Conservation (phyloP, 345 rosid genomes). For the Cochlearia excelsa region DNA sequence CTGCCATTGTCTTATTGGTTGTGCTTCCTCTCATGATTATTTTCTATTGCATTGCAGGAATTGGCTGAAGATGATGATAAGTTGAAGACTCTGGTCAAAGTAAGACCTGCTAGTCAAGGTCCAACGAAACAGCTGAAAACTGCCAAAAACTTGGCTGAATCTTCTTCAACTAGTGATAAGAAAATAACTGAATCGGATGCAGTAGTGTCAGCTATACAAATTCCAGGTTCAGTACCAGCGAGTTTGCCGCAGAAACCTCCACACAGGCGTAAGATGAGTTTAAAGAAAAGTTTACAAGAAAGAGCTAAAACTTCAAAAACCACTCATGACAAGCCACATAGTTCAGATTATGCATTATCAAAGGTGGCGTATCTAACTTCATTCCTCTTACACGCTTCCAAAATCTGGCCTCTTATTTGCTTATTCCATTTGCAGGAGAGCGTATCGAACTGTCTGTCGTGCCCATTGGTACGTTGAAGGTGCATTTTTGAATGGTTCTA, state of each 20-base stretch:
- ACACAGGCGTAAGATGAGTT: constrained; percentile 63
- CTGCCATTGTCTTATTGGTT: neutral
- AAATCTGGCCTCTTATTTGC: constrained; percentile 21
- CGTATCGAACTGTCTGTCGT: constrained; percentile 63
- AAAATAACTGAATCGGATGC: constrained; percentile 38
- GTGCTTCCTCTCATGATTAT: neutral
- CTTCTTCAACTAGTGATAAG: constrained; percentile 41
- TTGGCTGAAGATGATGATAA: too few relatives aligned
- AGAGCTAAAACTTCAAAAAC: constrained; percentile 32
- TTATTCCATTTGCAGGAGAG: constrained; percentile 51
- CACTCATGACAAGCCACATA: constrained; percentile 36
- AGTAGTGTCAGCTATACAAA: constrained; percentile 38
- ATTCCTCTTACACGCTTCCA: constrained; percentile 12
- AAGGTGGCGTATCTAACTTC: constrained; percentile 46
- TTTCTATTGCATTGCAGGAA: neutral
- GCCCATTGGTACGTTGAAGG: constrained; percentile 65
- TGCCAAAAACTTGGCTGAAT: constrained; percentile 37
- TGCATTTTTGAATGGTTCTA: constrained; percentile 93
- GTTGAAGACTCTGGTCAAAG: constrained; percentile 14
- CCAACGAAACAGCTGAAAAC: constrained; percentile 52
- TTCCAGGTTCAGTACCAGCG: constrained; percentile 41
- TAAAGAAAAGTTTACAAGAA: constrained; percentile 45
- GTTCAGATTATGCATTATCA: constrained; percentile 39
- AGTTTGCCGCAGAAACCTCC: constrained; percentile 43
- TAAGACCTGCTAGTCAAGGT: constrained; percentile 40